Percentiles rank a stretch among this genome's conserved stretches.
These are phyloP conservation scores for Ceratocystis eucalypticola DNA, from an alignment of 2,329 filamentous ascomycete genomes.

Conservation along the genomic window DNA sequence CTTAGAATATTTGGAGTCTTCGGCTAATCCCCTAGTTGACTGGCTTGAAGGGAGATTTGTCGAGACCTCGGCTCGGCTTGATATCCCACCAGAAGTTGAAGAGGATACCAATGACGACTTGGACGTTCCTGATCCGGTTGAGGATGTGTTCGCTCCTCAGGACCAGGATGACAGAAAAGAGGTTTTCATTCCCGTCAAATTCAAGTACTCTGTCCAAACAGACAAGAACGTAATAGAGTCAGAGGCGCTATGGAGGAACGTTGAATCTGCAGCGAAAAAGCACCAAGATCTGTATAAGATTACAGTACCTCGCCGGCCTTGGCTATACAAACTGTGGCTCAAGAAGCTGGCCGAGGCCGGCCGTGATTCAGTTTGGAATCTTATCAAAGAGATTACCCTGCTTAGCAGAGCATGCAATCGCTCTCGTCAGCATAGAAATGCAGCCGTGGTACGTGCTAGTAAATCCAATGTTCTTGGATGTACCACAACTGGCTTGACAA, in stretches of 20 bases:
- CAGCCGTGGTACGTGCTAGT: slow-evolving; percentile 27
- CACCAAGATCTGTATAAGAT: slow-evolving; percentile 48
- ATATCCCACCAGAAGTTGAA: background rate
- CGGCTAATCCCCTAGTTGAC: background rate
- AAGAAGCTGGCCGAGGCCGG: slow-evolving; percentile 37
- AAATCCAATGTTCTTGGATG: slow-evolving; percentile 40
- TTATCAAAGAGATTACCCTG: slow-evolving; percentile 37
- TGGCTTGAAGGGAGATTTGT: slow-evolving; percentile 12
- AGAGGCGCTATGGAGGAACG: slow-evolving; percentile 8
- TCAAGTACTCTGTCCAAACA: slow-evolving; percentile 3
- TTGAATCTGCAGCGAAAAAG: slow-evolving; percentile 19
- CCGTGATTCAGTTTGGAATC: slow-evolving; percentile 32
- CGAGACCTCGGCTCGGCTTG: background rate
- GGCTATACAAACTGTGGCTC: slow-evolving; percentile 54
- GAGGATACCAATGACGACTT: slow-evolving; percentile 1
- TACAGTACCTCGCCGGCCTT: slow-evolving; percentile 39
- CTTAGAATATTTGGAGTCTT: background rate
- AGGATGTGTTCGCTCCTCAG: slow-evolving; percentile 9
- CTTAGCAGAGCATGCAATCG: slow-evolving; percentile 41
- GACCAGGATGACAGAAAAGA: slow-evolving; percentile 40
- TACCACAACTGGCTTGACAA: slow-evolving; percentile 69
- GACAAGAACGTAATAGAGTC: slow-evolving; percentile 1
- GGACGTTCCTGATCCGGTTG: slow-evolving; percentile 7
- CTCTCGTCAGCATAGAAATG: slow-evolving; percentile 45
- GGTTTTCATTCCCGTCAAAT: slow-evolving; percentile 28